Percentiles rank a stretch among this genome's conserved stretches.
These are phyloP conservation scores for Aspergillus persii DNA, from an alignment of 2,329 filamentous ascomycete genomes.

Conservation along the genomic window DNA sequence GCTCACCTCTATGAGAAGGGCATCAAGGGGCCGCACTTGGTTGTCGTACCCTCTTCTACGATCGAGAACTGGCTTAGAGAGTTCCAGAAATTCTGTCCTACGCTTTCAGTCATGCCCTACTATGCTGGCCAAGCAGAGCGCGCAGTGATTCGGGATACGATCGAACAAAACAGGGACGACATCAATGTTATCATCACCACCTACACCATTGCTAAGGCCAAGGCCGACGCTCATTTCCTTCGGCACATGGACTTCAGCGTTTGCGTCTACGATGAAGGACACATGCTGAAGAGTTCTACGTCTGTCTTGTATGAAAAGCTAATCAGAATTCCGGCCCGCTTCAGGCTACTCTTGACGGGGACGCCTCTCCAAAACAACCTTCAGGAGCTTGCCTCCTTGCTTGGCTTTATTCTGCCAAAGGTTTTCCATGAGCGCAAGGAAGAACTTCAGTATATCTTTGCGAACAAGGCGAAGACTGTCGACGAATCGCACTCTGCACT, in stretches of 20 bases:
- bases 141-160: conserved; percentile 63
- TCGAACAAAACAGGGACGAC: conserved; percentile 61
- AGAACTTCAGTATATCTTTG: conserved; percentile 82
- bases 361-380: conserved; percentile 97
- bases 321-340: conserved; percentile 72
- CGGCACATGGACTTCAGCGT: conserved; percentile 56
- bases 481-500: conserved; percentile 72
- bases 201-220: conserved; percentile 64
- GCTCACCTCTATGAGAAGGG: conserved; percentile 73
- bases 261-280: conserved; percentile 89
- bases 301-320: conserved; percentile 79
- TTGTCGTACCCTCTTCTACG: conserved; percentile 90
- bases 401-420: conserved; percentile 89
- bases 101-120: conserved; percentile 69
- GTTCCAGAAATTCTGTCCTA: conserved; percentile 81
- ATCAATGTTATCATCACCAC: conserved; percentile 72
- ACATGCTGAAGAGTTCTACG: conserved; percentile 84
- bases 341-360: conserved; percentile 82
- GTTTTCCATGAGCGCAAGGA: conserved; percentile 77
- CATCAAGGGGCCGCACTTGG: conserved; percentile 69
- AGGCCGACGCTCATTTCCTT: conserved; percentile 63
- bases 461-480: conserved; percentile 81
- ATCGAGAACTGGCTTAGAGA: conserved; percentile 95
- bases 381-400: conserved; percentile 81
- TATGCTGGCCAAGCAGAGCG: conserved; percentile 68